These are phyloP conservation scores for Allomyces javanicus DNA, from an alignment of 192 early-diverging fungal species.

Conservation along the genomic window DNA sequence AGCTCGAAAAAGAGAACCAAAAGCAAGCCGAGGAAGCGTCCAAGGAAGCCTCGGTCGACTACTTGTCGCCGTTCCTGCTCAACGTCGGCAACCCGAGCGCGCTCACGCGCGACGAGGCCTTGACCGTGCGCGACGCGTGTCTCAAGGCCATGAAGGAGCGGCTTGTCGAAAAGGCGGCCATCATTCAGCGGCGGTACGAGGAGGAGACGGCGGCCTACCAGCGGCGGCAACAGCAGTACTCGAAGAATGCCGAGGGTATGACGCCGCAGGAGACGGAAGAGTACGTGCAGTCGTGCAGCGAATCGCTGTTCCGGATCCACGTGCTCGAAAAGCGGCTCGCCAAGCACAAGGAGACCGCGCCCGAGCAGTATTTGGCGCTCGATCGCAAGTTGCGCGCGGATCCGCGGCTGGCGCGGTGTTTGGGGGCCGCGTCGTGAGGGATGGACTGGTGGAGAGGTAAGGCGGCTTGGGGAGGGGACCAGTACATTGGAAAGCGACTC, in stretches of 20 bases:
- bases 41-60: slow-evolving; percentile 28
- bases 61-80: slow-evolving; percentile 34
- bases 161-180: slow-evolving; percentile 33
- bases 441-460: too few relatives aligned
- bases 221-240: slow-evolving; percentile 26
- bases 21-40: slow-evolving; percentile 31
- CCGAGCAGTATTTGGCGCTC: slow-evolving; percentile 27
- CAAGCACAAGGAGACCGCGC: slow-evolving; percentile 32
- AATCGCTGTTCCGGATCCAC: slow-evolving; percentile 34
- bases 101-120: slow-evolving; percentile 20
- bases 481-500: too few relatives aligned
- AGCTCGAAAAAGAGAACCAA: slow-evolving; percentile 19
- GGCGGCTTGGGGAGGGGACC: too few relatives aligned
- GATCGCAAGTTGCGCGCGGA: slow-evolving; percentile 22
- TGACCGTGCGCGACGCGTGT: slow-evolving; percentile 26
- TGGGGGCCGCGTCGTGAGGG: too few relatives aligned
- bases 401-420: slow-evolving; percentile 9
- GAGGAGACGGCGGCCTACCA: slow-evolving; percentile 34
- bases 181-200: slow-evolving; percentile 31
- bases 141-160: slow-evolving; percentile 27
- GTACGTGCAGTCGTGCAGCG: slow-evolving; percentile 34
- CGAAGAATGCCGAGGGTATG: slow-evolving; percentile 33
- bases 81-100: slow-evolving; percentile 24
- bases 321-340: slow-evolving; percentile 39
- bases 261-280: slow-evolving; percentile 36